A percentile compares a stretch with the other conserved stretches of the same genome.
Conservation (phyloP, 2,329 filamentous ascomycete genomes). For the Chrysoporthe puriensis region DNA sequence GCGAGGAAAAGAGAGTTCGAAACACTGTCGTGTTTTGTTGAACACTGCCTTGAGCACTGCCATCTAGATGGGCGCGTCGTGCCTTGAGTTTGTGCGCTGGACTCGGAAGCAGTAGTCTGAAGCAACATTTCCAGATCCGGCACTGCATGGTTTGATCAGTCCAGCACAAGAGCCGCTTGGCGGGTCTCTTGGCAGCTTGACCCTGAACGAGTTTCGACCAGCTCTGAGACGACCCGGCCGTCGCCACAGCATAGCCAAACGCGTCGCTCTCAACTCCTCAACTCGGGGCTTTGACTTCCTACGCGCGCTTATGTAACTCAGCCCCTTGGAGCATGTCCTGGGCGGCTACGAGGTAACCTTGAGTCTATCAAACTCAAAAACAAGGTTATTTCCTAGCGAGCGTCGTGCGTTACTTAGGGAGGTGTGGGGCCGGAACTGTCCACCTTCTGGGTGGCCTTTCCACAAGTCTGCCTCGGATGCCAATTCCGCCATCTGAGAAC, state of each 20-base stretch:
- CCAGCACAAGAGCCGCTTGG: not conserved
- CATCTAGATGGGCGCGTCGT: slow-evolving; percentile 10
- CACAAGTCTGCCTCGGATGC: not conserved
- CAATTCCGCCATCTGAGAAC: not conserved
- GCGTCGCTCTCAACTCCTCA: not conserved
- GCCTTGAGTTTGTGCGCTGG: slow-evolving; percentile 14
- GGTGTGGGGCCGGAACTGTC: slow-evolving; percentile 17
- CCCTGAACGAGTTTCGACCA: not conserved
- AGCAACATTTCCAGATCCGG: not conserved
- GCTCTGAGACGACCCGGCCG: not conserved
- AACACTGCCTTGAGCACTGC: slow-evolving; percentile 12
- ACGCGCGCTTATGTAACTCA: not conserved
- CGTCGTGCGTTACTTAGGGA: slow-evolving; percentile 4
- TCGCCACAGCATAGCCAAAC: not conserved
- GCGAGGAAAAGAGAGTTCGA: slow-evolving; percentile 19
- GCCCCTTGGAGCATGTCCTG: not conserved
- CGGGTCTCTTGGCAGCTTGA: not conserved
- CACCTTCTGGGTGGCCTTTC: slow-evolving; percentile 15
- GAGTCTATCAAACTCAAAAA: not conserved
- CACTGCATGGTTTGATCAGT: not conserved
- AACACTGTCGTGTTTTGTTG: slow-evolving; percentile 24
- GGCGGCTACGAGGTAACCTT: slow-evolving; percentile 7
- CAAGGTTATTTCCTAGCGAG: slow-evolving; percentile 23
- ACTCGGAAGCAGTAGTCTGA: not conserved
- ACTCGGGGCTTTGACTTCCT: not conserved